Base-by-base conservation (phyloP, 2,329 filamentous ascomycete genomes). In the Diaporthe nobilis region DNA sequence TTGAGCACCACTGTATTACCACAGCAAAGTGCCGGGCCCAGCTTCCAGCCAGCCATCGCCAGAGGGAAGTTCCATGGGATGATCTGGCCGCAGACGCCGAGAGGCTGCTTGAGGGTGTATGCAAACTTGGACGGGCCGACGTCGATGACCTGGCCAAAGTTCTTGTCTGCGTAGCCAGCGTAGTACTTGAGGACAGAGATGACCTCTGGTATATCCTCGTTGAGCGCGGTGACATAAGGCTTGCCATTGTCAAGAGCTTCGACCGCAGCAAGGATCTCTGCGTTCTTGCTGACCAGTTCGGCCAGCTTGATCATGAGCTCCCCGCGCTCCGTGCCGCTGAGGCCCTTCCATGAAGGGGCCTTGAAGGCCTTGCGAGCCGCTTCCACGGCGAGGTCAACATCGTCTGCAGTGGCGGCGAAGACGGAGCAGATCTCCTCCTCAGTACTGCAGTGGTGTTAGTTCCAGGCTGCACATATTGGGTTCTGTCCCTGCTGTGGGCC, bases 231-330 rank as follows among this genome's bases (percentile, higher is more conserved):
- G 4, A 86, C 84, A 83, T 94, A 94, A 5, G 94, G 92, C 83
- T 96, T 95, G 82, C 94, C 94, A 80, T 95, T 96, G 83, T 97
- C 94, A 88, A 94, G 93, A 0, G 94, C 93, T 85, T 97, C 94
- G 63, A 89, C 85, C 17, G 86, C 85, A 49, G 86, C 85, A 28
- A 89, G 81, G 1, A 81, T 81, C 77, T 87, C 87, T 39, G 87
- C 88, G 82, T 97, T 88, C 80, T 92, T 82, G 70, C 92, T 91
- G 49, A 96, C 86, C 47, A 96, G 86, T 76, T 93, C 90, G 28
- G 93, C 92, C 42, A 96, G 90, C 82, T 92, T 94, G 82, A 88
- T 87, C 88, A 97, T 89, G 75, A 96, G 83, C 34, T 88, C 88
- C 53, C 92, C 94, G 51, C 94, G 91, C 71, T 94, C 91, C 5